These are phyloP conservation scores for Collybiopsis confluens DNA, from an alignment of 768 basidiomycete genomes.

Conservation along the genomic window DNA sequence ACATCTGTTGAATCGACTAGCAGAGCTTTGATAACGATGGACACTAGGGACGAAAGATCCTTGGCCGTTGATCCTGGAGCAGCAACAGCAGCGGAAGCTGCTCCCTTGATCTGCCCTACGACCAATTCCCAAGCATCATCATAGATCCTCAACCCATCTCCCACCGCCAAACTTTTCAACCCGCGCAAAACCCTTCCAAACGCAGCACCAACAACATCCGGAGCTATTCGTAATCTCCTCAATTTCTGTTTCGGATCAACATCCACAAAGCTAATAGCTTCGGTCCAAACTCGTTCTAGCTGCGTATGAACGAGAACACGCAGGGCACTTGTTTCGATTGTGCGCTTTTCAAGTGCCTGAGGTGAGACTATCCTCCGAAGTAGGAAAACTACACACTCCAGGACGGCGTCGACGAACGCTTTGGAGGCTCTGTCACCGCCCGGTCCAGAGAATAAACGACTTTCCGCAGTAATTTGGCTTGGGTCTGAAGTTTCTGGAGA, in stretches of 20 bases:
- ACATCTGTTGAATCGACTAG: not conserved
- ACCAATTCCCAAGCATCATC: not conserved
- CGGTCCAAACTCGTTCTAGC: not conserved
- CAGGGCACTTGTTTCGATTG: not conserved
- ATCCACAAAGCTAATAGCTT: not conserved
- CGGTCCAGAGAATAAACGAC: slow-evolving; percentile 28
- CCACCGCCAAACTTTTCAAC: not conserved
- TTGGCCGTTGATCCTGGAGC: not conserved
- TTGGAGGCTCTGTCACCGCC: slow-evolving; percentile 47
- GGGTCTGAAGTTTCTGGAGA: not conserved
- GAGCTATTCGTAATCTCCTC: not conserved
- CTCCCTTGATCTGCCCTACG: not conserved
- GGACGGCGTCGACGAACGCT: slow-evolving; percentile 62
- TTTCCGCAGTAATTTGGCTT: slow-evolving; percentile 41
- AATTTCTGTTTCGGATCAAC: not conserved
- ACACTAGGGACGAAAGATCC: not conserved
- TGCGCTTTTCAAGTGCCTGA: not conserved
- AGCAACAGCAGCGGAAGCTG: not conserved
- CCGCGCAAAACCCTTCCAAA: not conserved
- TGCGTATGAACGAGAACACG: not conserved
- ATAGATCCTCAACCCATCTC: not conserved
- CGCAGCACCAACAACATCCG: not conserved
- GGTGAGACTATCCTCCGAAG: slow-evolving; percentile 31
- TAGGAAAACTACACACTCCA: slow-evolving; percentile 69
- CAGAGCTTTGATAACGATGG: not conserved